Evolutionary conservation across 441 rosid genomes (phyloP).

Genomic region (Daphne laureola): DNA sequence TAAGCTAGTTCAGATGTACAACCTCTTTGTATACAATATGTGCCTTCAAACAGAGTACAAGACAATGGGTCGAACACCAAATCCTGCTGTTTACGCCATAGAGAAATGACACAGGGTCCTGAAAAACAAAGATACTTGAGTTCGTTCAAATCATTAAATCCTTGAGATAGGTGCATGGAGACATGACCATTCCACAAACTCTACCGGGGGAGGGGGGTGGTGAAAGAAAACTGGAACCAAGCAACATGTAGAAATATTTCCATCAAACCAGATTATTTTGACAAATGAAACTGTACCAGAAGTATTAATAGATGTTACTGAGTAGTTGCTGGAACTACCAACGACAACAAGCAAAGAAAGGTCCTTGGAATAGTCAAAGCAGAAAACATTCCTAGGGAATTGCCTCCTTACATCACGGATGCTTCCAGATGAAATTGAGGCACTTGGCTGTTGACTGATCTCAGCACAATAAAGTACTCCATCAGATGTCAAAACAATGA

Average conservation of each 20-base stretch:
- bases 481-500: slow-evolving; percentile 58
- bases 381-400: slow-evolving; percentile 61
- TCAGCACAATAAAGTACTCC: slow-evolving; percentile 65
- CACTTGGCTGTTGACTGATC: slow-evolving; percentile 60
- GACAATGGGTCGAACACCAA: slow-evolving; percentile 47
- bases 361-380: slow-evolving; percentile 64
- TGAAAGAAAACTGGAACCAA: background rate
- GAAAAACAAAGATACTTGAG: slow-evolving; percentile 10
- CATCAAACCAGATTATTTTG: slow-evolving; percentile 11
- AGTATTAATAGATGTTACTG: slow-evolving; percentile 31
- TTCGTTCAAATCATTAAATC: slow-evolving; percentile 1
- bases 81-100: slow-evolving; percentile 52
- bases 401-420: slow-evolving; percentile 34
- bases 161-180: background rate
- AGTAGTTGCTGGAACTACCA: slow-evolving; percentile 37
- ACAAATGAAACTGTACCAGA: slow-evolving; percentile 44
- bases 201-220: background rate
- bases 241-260: slow-evolving; percentile 2
- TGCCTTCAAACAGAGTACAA: slow-evolving; percentile 62
- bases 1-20: slow-evolving; percentile 34
- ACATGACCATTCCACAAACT: slow-evolving; percentile 5
- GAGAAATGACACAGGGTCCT: slow-evolving; percentile 64
- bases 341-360: slow-evolving; percentile 56
- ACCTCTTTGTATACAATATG: slow-evolving; percentile 36
- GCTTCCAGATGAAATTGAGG: slow-evolving; percentile 41